These are phyloP conservation scores for Pyricularia grisea DNA, from an alignment of 2,329 filamentous ascomycete genomes.

Conservation along the genomic window DNA sequence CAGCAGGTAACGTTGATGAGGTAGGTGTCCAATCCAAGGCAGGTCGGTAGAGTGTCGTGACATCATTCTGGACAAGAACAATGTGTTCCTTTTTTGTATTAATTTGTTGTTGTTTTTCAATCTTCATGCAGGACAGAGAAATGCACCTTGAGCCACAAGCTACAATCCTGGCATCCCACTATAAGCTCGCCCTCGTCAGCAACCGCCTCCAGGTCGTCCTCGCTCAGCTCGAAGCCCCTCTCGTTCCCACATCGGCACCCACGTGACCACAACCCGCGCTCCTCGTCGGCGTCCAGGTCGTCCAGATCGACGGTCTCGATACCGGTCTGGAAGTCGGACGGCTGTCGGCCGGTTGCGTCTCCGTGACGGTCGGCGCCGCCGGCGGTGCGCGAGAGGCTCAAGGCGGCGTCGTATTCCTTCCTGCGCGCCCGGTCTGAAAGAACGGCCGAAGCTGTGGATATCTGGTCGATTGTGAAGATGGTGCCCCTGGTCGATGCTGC, in stretches of 20 bases:
- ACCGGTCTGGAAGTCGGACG: slow-evolving; percentile 40
- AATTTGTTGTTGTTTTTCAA: neutral
- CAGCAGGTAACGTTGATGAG: too few species aligned
- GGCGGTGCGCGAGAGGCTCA: slow-evolving; percentile 24
- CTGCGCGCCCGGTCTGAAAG: slow-evolving; percentile 42
- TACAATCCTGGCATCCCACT: slow-evolving; percentile 58
- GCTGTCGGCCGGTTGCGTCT: neutral
- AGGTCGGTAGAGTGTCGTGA: too few species aligned
- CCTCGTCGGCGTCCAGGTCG: slow-evolving; percentile 46
- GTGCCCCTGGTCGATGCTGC: neutral
- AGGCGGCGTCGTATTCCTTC: slow-evolving; percentile 41
- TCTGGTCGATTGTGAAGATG: slow-evolving; percentile 51
- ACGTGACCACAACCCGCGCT: slow-evolving; percentile 39
- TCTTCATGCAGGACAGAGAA: slow-evolving; percentile 42
- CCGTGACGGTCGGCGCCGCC: slow-evolving; percentile 6
- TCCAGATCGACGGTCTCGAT: slow-evolving; percentile 58
- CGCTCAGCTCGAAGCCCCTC: slow-evolving; percentile 47
- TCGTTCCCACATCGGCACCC: slow-evolving; percentile 56
- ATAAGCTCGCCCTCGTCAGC: slow-evolving; percentile 50
- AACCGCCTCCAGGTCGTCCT: slow-evolving; percentile 46
- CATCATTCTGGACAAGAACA: too few species aligned
- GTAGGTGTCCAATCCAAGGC: too few species aligned
- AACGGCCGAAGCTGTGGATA: slow-evolving; percentile 47
- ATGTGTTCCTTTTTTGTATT: too few species aligned
- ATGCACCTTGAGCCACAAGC: slow-evolving; percentile 55